Evolutionary conservation across 306 rosid species (phyloP).

Genomic region (Lathyrus sativus): DNA sequence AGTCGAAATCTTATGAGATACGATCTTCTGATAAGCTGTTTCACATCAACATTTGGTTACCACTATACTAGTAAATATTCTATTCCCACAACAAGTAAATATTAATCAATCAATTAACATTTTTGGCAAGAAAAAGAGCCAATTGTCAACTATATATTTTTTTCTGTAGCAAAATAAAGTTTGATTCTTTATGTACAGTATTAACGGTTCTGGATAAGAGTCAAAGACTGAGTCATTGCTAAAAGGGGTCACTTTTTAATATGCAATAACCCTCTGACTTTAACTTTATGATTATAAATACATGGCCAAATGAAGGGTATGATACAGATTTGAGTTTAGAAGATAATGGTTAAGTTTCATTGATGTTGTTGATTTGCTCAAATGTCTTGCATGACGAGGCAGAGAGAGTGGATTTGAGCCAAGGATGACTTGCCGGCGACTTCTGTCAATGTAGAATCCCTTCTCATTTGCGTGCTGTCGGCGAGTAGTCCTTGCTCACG

Average conservation of each 20-base stretch:
- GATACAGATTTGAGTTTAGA: not conserved
- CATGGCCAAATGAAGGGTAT: no score
- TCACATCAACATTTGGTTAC: no score
- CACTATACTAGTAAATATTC: no score
- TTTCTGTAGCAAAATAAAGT: not conserved
- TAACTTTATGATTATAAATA: no score
- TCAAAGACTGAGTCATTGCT: not conserved
- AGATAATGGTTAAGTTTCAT: no score
- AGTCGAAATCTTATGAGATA: no score
- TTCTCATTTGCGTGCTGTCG: conserved; percentile 16
- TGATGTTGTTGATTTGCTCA: no score
- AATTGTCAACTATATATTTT: not conserved
- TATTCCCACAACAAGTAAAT: not conserved
- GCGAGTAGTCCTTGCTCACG: no score
- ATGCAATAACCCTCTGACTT: not conserved
- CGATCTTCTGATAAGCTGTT: no score
- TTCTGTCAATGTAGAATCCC: not conserved
- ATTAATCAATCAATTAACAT: not conserved
- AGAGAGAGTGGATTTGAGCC: conserved; percentile 51
- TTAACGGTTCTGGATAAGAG: not conserved
- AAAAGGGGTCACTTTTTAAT: not conserved
- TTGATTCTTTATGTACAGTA: not conserved
- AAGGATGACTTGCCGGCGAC: conserved; percentile 55
- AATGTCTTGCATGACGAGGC: not conserved
- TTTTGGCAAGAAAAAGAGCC: not conserved